Conservation (phyloP, 306 rosid genomes). For the Leucaena leucocephala region DNA sequence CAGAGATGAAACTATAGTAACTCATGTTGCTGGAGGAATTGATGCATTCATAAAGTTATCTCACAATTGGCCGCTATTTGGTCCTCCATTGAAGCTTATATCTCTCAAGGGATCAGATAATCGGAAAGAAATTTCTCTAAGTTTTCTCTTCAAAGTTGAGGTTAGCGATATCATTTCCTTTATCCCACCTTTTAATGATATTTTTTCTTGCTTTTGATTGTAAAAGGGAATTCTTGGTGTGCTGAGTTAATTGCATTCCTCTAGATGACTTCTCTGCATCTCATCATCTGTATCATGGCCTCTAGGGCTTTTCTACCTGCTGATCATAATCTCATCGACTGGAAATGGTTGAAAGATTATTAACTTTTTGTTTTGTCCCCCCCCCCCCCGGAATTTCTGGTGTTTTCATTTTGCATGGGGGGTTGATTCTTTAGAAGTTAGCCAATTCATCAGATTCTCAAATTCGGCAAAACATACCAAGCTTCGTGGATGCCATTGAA, state of each 20-base stretch:
- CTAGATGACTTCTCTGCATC: conserved; percentile 1
- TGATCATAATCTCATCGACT: conserved; percentile 15
- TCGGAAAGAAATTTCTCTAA: conserved; percentile 53
- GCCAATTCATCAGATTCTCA: conserved; percentile 57
- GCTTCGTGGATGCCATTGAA: conserved; percentile 69
- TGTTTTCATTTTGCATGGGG: conserved; percentile 19
- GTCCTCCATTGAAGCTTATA: conserved; percentile 68
- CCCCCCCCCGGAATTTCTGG: not conserved
- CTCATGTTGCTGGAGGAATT: conserved; percentile 65
- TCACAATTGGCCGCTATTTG: conserved; percentile 71
- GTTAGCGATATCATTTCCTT: conserved; percentile 36
- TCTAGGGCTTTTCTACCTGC: conserved; percentile 7
- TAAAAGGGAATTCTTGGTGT: conserved; percentile 9
- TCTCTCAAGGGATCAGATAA: conserved; percentile 64
- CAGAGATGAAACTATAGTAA: conserved; percentile 65
- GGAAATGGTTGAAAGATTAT: conserved; percentile 26
- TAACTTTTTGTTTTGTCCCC: not conserved
- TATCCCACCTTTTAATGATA: not conserved
- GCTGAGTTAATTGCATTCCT: conserved; percentile 3
- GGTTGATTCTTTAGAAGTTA: conserved; percentile 48
- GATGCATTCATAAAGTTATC: conserved; percentile 72
- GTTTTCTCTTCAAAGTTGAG: conserved; percentile 69
- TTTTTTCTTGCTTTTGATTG: conserved; percentile 25
- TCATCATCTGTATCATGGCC: conserved; percentile 14
- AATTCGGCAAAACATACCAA: conserved; percentile 45